These are phyloP conservation scores for bread wheat (Triticum aestivum) DNA, from an alignment of 176 grass and related monocot species.

Conservation along the genomic window IWGSC_CS_RefSeq_v2.1 NC_057804.1:423480947-423481446, in stretches of 20 bases:
- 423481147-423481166: conserved; percentile 87
- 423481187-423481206: conserved; percentile 78
- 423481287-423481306: neutral
- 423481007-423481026: conserved; percentile 94
- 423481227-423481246: neutral
- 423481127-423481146: conserved; percentile 85
- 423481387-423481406: neutral
- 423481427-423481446: conserved; percentile 1
- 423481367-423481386: too few relatives aligned
- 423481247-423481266: neutral
- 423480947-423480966: too few relatives aligned
- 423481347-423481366: too few relatives aligned
- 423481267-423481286: neutral
- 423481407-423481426: neutral
- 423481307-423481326: neutral
- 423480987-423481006: conserved; percentile 52
- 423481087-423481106: conserved; percentile 15
- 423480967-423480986: too few relatives aligned
- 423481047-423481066: neutral
- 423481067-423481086: neutral
- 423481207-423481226: conserved; percentile 36
- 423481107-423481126: conserved; percentile 81
- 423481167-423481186: conserved; percentile 90
- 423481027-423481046: neutral
- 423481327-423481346: neutral